phyloP scores from a whole-genome alignment of 495 filamentous ascomycete genomes.

The Paragyromitra xinjiangensis region DNA sequence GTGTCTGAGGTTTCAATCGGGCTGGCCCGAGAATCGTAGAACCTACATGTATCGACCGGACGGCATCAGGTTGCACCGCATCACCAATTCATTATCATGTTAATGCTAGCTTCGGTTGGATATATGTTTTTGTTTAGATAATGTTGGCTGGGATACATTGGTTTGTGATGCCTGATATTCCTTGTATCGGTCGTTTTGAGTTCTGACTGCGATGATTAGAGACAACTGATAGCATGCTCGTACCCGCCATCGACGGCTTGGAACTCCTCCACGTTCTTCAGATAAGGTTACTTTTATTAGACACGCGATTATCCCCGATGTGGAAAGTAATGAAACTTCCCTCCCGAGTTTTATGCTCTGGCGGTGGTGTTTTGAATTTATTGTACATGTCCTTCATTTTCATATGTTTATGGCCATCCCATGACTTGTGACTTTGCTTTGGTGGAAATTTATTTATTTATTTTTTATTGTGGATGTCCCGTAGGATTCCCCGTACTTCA shows the following conservation, averaged over 20 bases:
- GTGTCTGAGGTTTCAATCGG: not conserved
- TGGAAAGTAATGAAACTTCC: slow-evolving; percentile 20
- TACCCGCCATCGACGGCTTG: slow-evolving; percentile 27
- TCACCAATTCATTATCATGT: slow-evolving; percentile 3
- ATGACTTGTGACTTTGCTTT: slow-evolving; percentile 3
- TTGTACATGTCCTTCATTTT: not conserved
- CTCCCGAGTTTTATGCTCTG: slow-evolving; percentile 19
- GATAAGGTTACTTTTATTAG: slow-evolving; percentile 38
- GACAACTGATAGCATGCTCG: slow-evolving; percentile 25
- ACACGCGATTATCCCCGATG: slow-evolving; percentile 43
- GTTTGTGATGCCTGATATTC: slow-evolving; percentile 15
- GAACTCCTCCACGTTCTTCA: slow-evolving; percentile 32
- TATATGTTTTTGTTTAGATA: not conserved
- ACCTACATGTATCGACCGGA: not conserved
- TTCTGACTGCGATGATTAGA: slow-evolving; percentile 25
- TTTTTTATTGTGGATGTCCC: not conserved
- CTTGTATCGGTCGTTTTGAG: slow-evolving; percentile 22
- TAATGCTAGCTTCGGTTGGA: not conserved
- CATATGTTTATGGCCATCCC: not conserved
- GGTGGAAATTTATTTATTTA: not conserved
- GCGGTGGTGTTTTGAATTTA: slow-evolving; percentile 6
- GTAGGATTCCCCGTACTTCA: slow-evolving; percentile 11
- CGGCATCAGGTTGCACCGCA: not conserved
- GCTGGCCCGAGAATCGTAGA: not conserved
- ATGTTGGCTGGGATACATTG: not conserved